Percentiles rank a stretch among this genome's conserved stretches.
Conservation (phyloP, 169 alveolate species). For the Plasmodium adleri region DNA sequence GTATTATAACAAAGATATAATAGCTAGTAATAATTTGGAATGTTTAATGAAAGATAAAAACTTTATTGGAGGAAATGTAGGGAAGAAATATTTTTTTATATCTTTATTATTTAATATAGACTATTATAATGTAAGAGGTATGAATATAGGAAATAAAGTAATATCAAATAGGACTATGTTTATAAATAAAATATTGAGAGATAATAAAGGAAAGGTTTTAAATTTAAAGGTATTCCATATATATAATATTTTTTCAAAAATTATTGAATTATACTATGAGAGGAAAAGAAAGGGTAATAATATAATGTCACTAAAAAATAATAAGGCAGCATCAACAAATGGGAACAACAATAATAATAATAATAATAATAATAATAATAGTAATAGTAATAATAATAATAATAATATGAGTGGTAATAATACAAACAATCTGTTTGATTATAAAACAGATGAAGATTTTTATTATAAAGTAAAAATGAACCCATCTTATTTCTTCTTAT, state of each 20-base stretch:
- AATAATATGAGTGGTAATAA: constrained; percentile 5
- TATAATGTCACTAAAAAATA: not conserved
- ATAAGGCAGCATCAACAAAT: too few relatives aligned
- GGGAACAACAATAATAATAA: not conserved
- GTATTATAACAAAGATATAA: constrained; percentile 5
- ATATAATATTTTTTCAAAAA: constrained; percentile 61
- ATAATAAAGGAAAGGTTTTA: constrained; percentile 43
- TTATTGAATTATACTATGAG: constrained; percentile 49
- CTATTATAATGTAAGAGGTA: constrained; percentile 55
- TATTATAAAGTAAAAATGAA: constrained; percentile 57
- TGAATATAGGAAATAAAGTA: constrained; percentile 68
- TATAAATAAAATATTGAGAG: constrained; percentile 33
- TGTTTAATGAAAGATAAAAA: not conserved
- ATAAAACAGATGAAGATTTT: constrained; percentile 55
- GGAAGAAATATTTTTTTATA: constrained; percentile 37
- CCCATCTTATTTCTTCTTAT: constrained; percentile 45
- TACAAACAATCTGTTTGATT: constrained; percentile 16
- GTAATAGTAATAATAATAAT: not conserved
- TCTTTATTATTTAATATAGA: constrained; percentile 50
- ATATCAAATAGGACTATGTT: constrained; percentile 29
- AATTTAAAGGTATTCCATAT: constrained; percentile 56
- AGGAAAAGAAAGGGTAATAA: not conserved
- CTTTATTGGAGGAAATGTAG: not conserved
- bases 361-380: not conserved
- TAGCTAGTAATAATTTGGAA: not conserved